Evolutionary conservation across 768 basidiomycete species (phyloP), one percentile per base, ranked within the genome.

Genomic region (Suillus luteus): DNA sequence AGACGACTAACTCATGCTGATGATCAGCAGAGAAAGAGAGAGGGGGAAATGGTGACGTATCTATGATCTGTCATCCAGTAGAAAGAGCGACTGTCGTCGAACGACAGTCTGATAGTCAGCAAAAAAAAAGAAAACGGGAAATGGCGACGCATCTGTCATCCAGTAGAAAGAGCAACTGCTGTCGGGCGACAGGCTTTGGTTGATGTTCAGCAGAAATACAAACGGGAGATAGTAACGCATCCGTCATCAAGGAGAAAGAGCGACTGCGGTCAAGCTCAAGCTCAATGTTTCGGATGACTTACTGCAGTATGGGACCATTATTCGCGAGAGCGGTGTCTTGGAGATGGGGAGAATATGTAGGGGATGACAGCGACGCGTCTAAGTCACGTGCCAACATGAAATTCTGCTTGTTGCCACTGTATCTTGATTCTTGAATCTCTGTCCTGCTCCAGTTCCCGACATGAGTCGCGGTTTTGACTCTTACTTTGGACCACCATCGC

Each of bases 401-500:
- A n/a, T 46, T 46, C 10, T 10, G n/a, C 10, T 46, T 27, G 10
- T n/a, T n/a, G 9, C n/a, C 31, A 31, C 31, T 37, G 9, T 37
- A 11, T 37, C 22, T 22, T 22, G 12, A 48, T 12, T 6, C 12
- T 22, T 22, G 12, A 48, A 22, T 6, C 12, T 22, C 22, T 49
- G 12, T 46, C 5, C n/a, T 43, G 40, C 40, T 8, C 10, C 41
- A 17, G 15, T 5, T 22, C 44, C 65, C 48, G 68, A 75, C 64
- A 69, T 76, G 64, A 65, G 61, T 9, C 75, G 74, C 61, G 70
- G 72, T 41, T 70, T 77, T 37, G 85, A 87, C 65, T 85, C 82
- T 38, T 78, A 83, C 61, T 86, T 89, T 73, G 89, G 89, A 0
- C 89, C 88, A 49, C 77, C 87, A 24, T 90, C 89, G 46, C 82